Conservation (phyloP, 345 rosid genomes). For the Passiflora organensis region DNA sequence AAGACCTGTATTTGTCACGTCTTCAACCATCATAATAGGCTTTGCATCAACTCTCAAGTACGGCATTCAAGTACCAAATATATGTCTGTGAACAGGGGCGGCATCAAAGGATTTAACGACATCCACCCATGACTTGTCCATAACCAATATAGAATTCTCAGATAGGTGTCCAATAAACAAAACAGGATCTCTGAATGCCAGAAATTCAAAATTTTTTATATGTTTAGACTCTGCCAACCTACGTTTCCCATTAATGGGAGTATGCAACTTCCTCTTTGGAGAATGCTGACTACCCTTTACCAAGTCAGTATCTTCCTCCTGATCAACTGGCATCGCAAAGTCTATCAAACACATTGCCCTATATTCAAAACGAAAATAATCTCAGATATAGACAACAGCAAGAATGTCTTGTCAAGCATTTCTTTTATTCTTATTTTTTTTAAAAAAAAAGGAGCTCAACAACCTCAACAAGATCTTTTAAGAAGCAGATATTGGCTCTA, state of each 20-base stretch:
- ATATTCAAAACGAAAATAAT: background rate
- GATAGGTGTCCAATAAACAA: conserved; percentile 80
- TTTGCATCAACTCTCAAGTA: background rate
- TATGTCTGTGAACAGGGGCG: conserved; percentile 86
- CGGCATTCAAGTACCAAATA: conserved; percentile 57
- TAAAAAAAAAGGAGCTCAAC: no score
- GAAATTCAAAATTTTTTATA: conserved; percentile 64
- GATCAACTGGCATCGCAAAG: conserved; percentile 71
- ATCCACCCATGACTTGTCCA: conserved; percentile 92
- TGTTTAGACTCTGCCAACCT: conserved; percentile 51
- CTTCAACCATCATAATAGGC: conserved; percentile 10
- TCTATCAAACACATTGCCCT: conserved; percentile 86
- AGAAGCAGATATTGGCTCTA: no score
- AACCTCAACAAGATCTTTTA: no score
- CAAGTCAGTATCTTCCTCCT: conserved; percentile 47
- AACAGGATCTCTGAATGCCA: conserved; percentile 79
- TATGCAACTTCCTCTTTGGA: conserved; percentile 38
- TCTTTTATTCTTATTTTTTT: no score
- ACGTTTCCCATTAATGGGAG: conserved; percentile 36
- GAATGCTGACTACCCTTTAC: conserved; percentile 35
- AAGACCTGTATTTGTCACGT: conserved; percentile 12
- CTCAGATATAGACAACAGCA: background rate
- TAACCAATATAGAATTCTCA: conserved; percentile 58
- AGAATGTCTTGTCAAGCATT: background rate
- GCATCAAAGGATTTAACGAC: conserved; percentile 70